Percentiles rank a stretch among this genome's conserved stretches.
Conservation (phyloP, 2,329 filamentous ascomycete genomes). For the Hyphodiscus sp. region DNA sequence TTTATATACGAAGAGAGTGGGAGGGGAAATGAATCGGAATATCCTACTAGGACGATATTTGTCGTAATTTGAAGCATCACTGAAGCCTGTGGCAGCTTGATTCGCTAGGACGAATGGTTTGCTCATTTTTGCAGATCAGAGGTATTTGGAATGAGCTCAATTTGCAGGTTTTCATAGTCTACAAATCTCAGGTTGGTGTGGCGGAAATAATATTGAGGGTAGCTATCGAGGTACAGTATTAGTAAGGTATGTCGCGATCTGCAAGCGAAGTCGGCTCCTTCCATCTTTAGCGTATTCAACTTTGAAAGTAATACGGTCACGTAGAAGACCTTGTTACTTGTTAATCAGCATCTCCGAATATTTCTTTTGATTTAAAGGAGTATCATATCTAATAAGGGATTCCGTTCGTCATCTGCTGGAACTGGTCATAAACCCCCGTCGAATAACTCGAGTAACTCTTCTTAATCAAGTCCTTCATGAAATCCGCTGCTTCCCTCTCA, state of each 20-base stretch:
- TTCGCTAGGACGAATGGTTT: slow-evolving; percentile 15
- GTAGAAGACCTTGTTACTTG: too few species aligned
- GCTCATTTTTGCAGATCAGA: neutral
- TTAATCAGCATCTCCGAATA: too few species aligned
- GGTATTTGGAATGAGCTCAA: neutral
- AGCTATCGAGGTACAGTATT: too few species aligned
- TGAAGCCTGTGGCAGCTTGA: slow-evolving; percentile 45
- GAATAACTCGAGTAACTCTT: slow-evolving; percentile 88
- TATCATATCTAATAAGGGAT: slow-evolving; percentile 63
- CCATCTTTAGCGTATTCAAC: too few species aligned
- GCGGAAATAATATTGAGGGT: too few species aligned
- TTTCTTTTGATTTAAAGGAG: neutral
- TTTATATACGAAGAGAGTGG: too few species aligned
- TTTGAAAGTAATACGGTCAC: too few species aligned
- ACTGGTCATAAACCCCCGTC: slow-evolving; percentile 95
- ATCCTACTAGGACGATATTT: slow-evolving; percentile 53
- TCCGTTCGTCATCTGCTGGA: slow-evolving; percentile 93
- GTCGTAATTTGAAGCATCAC: slow-evolving; percentile 59
- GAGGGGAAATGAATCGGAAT: neutral
- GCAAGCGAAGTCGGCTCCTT: too few species aligned
- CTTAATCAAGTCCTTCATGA: slow-evolving; percentile 82
- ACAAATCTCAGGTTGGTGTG: too few species aligned
- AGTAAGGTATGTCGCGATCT: too few species aligned
- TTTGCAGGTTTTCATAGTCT: too few species aligned
- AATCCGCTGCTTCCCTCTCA: slow-evolving; percentile 89